These are phyloP conservation scores for Ensete ventricosum DNA, from an alignment of 176 grass and related monocot species.

Conservation along the genomic window DNA sequence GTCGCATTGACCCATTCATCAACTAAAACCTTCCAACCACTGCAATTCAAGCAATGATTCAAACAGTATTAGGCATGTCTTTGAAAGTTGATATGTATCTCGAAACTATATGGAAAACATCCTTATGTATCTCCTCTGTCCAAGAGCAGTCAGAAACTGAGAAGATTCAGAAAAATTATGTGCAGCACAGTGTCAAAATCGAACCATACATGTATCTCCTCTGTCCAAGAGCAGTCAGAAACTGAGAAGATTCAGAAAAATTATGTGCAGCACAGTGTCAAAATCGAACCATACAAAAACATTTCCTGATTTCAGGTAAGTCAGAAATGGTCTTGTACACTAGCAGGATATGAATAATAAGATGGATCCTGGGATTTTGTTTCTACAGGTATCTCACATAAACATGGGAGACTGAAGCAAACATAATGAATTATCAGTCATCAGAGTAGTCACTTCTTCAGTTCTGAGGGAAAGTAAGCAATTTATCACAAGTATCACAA, in stretches of 20 bases:
- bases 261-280: not conserved
- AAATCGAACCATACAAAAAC: not conserved
- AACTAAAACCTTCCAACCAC: constrained; percentile 81
- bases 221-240: not conserved
- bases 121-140: not conserved
- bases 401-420: no score
- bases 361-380: not conserved
- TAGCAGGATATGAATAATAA: not conserved
- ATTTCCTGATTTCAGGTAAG: not conserved
- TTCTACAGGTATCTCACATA: not conserved
- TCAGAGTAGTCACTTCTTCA: no score
- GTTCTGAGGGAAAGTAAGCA: no score
- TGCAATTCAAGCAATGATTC: constrained; percentile 14
- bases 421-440: no score
- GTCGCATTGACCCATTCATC: constrained; percentile 77
- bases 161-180: not conserved
- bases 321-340: not conserved
- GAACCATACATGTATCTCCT: no score
- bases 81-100: not conserved
- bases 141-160: not conserved
- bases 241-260: not conserved
- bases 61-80: constrained; percentile 10
- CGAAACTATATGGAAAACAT: not conserved
- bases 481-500: no score
- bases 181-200: not conserved